Conservation (phyloP, 176 grass and related monocot species). For the Dendrocalamus sinicus region DNA sequence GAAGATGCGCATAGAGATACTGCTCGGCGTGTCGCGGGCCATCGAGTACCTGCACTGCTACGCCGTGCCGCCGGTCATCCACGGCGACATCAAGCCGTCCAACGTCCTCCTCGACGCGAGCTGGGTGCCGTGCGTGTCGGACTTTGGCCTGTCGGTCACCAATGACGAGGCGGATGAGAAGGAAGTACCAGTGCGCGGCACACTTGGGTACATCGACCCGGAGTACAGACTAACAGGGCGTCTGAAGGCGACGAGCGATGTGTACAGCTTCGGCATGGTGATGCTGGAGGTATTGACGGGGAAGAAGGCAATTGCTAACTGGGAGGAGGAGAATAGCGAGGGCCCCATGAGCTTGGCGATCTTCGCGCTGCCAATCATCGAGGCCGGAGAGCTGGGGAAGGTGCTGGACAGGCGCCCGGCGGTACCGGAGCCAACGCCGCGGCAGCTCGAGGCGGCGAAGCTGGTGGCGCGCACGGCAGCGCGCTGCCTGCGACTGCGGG, state of each 20-base stretch:
- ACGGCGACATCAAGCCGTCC: conserved; percentile 62
- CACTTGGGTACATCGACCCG: not conserved
- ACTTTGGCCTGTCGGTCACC: not conserved
- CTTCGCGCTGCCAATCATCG: too few species aligned
- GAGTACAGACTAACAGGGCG: not conserved
- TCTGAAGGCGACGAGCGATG: conserved; percentile 35
- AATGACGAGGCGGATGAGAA: too few species aligned
- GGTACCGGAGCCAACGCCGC: too few species aligned
- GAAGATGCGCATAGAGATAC: conserved; percentile 53
- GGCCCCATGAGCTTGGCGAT: too few species aligned
- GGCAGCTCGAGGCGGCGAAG: too few species aligned
- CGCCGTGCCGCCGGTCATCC: conserved; percentile 52
- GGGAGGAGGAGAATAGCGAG: too few species aligned
- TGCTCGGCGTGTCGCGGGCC: conserved; percentile 49
- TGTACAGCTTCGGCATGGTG: conserved; percentile 82
- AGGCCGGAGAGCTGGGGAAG: too few species aligned
- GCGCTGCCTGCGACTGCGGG: too few species aligned
- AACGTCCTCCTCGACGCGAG: conserved; percentile 57
- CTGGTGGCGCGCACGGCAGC: too few species aligned
- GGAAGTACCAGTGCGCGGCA: not conserved
- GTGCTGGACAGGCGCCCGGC: too few species aligned
- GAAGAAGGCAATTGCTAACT: not conserved
- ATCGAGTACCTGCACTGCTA: conserved; percentile 61
- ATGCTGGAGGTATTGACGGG: conserved; percentile 72
- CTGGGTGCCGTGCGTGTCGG: not conserved